Base-by-base conservation (phyloP, 2,329 filamentous ascomycete genomes). In the Magnaporthales sp. region DNA sequence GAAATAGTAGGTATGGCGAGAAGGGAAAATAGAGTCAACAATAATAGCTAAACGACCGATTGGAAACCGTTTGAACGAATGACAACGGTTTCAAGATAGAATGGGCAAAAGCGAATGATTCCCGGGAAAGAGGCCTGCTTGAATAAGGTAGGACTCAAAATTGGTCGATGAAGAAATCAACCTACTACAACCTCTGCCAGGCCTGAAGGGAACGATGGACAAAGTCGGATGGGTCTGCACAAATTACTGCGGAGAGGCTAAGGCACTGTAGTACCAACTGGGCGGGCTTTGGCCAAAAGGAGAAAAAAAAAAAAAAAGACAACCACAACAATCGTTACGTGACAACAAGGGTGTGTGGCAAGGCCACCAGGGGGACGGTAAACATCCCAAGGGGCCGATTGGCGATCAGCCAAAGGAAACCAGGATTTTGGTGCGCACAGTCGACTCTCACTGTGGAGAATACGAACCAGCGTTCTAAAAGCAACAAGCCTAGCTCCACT, bases 11-110 rank as follows among this genome's bases (percentile, higher is more conserved):
- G 24, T 38, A 46, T n/a, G 5, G 15, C 6, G n/a, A n/a, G 22
- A 22, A 9, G 26, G 13, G 31, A 22, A 67, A 69, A 70, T 26
- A 71, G 60, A 68, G 66, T 60, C 67, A 70, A 69, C 65, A 69
- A 68, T 63, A 66, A 67, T 65, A 64, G 66, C 67, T 69, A 70
- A 72, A 77, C 75, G 78, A 80, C 71, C 68, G 76, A 66, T 71
- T 64, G 69, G 70, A 73, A 73, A 74, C 78, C 80, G 81, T 81
- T 82, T 81, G 79, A 87, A 81, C 85, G 85, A 88, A 80, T 84
- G 86, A 86, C 80, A 80, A 66, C 78, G 78, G 78, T 31, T 70
- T 68, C 32, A 38, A 65, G 64, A 54, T 68, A 69, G 64, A 64
- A 67, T 32, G 27, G 63, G 68, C 70, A 73, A 74, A 61, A 73